Base-by-base conservation (phyloP, 176 grass and related monocot genomes). In the Triticum timopheevii region DNA sequence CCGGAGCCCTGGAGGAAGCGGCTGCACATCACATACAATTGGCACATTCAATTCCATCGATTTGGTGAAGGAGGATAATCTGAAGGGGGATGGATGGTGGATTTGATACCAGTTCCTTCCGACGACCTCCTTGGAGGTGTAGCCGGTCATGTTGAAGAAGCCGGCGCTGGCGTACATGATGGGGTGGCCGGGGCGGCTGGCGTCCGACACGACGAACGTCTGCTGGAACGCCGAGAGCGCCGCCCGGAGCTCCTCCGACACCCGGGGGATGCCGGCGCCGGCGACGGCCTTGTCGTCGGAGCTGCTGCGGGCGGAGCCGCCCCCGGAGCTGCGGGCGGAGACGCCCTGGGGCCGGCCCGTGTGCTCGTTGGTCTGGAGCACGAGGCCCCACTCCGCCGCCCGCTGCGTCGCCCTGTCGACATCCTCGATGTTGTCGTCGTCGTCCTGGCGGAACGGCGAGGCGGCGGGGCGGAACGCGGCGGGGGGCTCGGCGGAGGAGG, bases 361-460 rank as follows among this genome's bases (percentile, higher is more conserved):
- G 65, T 91, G 93, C 80, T 94, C 90, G 81, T 98, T 92, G 11
- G 92, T 98, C 23, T 82, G 90, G 68, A 98, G 88, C 80, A 95
- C 86, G 79, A 98, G 86, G n/a, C 93, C 96, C 96, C 96, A 94
- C 91, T 95, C 93, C 2, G 91, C 93, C 28, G 93, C 93, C 38
- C 96, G 47, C 81, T 93, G 86, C 10, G 93, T 85, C 4, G 91
- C 96, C 62, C 38, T 69, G 19, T 71, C 89, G 7, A 91, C 92
- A 61, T 95, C 89, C 50, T 76, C 25, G 45, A 76, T 31, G 16
- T 28, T 27, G 47, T 27, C 73, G 25, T 47, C 73, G 44, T 1
- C 73, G 28, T 76, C 73, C 73, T 31, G 44, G 25, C 79, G 58
- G 44, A 69, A 85, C 0, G 71, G 78, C 76, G 72, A 84, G 73